phyloP scores from a whole-genome alignment of 441 rosid species.

The Erysimum pusillum region DNA sequence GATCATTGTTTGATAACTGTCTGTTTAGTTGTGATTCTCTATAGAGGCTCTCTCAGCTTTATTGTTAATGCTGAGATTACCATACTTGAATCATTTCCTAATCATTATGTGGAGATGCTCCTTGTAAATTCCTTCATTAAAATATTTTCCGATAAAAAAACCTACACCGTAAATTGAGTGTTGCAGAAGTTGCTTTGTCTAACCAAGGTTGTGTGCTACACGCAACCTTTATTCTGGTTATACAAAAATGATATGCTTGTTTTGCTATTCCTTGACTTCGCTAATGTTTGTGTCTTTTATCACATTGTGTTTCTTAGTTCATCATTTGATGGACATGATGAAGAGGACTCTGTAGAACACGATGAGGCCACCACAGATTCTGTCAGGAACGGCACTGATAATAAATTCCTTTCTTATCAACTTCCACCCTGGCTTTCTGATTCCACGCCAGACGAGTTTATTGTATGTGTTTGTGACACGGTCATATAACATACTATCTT shows the following conservation, averaged over 20 bases:
- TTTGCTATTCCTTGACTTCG: conserved; percentile 9
- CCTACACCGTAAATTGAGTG: conserved; percentile 21
- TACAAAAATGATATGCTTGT: conserved; percentile 4
- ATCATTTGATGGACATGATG: conserved; percentile 84
- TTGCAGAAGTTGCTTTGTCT: conserved; percentile 32
- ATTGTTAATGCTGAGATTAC: not conserved
- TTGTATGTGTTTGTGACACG: conserved; percentile 59
- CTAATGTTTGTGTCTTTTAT: conserved; percentile 27
- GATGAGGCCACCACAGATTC: conserved; percentile 65
- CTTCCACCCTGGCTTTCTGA: conserved; percentile 88
- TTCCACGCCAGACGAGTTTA: conserved; percentile 94
- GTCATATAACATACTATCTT: conserved; percentile 24
- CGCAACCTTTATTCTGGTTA: conserved; percentile 14
- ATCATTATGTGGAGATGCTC: conserved; percentile 25
- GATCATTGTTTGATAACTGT: conserved; percentile 16
- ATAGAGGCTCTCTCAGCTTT: conserved; percentile 2
- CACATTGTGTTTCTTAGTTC: conserved; percentile 64
- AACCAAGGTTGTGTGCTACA: conserved; percentile 23
- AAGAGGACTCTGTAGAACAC: conserved; percentile 68
- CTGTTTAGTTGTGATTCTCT: conserved; percentile 11
- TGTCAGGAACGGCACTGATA: conserved; percentile 66
- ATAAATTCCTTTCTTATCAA: conserved; percentile 61
- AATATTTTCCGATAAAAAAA: not conserved
- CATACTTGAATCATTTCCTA: conserved; percentile 18
- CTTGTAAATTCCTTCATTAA: conserved; percentile 12